Percentiles rank a stretch among this genome's conserved stretches.
Conservation (phyloP, 2,329 filamentous ascomycete species). For the Thielaviopsis musarum region DNA sequence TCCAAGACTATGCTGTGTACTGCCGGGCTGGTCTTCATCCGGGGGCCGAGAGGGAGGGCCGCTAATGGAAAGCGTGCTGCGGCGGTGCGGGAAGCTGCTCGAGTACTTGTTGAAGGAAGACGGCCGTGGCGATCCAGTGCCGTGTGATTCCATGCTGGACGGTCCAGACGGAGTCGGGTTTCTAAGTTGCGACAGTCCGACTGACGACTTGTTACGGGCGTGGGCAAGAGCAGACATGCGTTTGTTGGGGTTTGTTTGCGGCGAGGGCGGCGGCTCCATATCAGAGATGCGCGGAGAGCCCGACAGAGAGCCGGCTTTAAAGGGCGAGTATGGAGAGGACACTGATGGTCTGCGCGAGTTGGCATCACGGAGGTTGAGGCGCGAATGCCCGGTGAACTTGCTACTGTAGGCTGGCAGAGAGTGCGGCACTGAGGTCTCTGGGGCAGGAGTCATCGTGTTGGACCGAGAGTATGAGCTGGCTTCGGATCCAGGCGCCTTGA, state of each 20-base stretch:
- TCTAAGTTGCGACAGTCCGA: constrained; percentile 13
- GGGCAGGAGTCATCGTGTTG: constrained; percentile 15
- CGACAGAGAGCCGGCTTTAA: constrained; percentile 91
- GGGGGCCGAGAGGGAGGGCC: constrained; percentile 39
- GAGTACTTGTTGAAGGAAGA: constrained; percentile 69
- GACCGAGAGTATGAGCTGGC: constrained; percentile 42
- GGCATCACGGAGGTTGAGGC: constrained; percentile 6
- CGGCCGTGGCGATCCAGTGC: constrained; percentile 63
- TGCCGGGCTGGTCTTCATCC: constrained; percentile 62
- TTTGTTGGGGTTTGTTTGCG: constrained; percentile 26
- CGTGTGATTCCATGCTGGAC: constrained; percentile 36
- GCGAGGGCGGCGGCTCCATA: constrained; percentile 36
- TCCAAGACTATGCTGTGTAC: constrained; percentile 59
- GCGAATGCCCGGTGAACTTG: constrained; percentile 3
- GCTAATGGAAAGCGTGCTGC: constrained; percentile 60
- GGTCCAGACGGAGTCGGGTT: constrained; percentile 24
- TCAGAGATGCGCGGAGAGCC: constrained; percentile 52
- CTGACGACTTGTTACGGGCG: constrained; percentile 9
- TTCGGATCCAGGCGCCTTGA: constrained; percentile 43
- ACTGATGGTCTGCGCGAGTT: constrained; percentile 52
- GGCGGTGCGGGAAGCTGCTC: constrained; percentile 82
- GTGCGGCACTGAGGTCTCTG: constrained; percentile 29
- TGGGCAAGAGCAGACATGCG: constrained; percentile 5
- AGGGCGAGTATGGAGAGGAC: constrained; percentile 81
- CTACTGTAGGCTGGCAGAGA: constrained; percentile 30